These are phyloP conservation scores for Oryza officinalis DNA, from an alignment of 176 grass and related monocot species.

Conservation along the genomic window DNA sequence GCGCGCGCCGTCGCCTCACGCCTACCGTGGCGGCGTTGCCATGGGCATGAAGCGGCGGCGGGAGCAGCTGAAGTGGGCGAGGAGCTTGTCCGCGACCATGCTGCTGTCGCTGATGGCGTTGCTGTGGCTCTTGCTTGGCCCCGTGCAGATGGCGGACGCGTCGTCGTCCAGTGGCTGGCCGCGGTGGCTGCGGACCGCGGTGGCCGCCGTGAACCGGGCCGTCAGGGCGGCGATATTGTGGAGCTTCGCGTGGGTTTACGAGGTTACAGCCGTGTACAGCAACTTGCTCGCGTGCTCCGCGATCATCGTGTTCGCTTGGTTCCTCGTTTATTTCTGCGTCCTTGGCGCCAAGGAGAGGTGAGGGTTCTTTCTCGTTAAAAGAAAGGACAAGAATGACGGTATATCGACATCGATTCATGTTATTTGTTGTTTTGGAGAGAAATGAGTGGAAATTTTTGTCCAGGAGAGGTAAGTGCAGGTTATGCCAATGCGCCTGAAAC, in stretches of 20 bases:
- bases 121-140: constrained; percentile 44
- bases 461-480: too few species aligned
- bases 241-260: constrained; percentile 28
- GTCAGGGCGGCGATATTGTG: constrained; percentile 12
- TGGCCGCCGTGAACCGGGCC: background rate
- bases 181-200: background rate
- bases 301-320: constrained; percentile 22
- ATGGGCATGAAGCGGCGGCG: constrained; percentile 11
- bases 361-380: background rate
- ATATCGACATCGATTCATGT: too few species aligned
- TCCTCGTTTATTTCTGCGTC: background rate
- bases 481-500: too few species aligned
- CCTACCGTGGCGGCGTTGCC: background rate
- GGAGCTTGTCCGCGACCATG: constrained; percentile 43
- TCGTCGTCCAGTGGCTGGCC: constrained; percentile 20
- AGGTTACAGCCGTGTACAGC: background rate
- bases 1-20: background rate
- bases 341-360: background rate
- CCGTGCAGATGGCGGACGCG: constrained; percentile 31
- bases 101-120: constrained; percentile 42
- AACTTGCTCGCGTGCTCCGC: constrained; percentile 13
- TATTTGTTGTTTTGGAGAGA: background rate
- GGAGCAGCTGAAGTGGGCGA: constrained; percentile 41
- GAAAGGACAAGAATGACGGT: background rate
- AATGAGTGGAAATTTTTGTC: background rate